Evolutionary conservation across 805 yeast species (phyloP).

Genomic region (Kodamaea leandrae): DNA sequence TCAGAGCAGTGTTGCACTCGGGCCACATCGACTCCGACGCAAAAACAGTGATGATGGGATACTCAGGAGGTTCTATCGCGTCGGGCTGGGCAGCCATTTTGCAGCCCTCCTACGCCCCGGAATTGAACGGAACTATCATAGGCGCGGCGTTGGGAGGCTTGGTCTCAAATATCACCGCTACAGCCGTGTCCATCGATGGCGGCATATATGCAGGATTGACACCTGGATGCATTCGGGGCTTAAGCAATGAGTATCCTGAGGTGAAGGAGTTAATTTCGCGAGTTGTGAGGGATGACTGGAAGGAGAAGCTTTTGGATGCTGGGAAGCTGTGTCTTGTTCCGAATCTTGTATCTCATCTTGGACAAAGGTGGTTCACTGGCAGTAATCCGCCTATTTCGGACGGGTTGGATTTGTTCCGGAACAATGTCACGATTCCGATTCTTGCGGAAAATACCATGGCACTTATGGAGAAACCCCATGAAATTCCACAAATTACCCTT

Average conservation of each 20-base stretch:
- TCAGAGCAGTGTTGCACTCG: conserved; percentile 25
- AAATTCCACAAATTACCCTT: conserved; percentile 12
- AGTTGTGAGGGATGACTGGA: conserved; percentile 3
- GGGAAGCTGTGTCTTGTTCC: conserved; percentile 6
- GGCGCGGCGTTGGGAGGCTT: conserved; percentile 41
- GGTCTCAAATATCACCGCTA: conserved; percentile 32
- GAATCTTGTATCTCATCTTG: neutral
- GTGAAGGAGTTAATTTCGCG: too few species aligned
- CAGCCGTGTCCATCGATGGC: conserved; percentile 25
- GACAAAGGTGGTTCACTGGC: conserved; percentile 14
- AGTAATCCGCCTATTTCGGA: conserved; percentile 9
- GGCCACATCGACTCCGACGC: conserved; percentile 18
- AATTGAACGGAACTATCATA: conserved; percentile 19
- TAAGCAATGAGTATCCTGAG: conserved; percentile 31
- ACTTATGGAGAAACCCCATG: conserved; percentile 4
- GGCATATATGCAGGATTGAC: conserved; percentile 29
- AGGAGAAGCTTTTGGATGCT: neutral
- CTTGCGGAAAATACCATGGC: conserved; percentile 24
- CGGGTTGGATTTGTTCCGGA: conserved; percentile 19
- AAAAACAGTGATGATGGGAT: conserved; percentile 30
- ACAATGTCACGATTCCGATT: conserved; percentile 13
- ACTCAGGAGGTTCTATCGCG: conserved; percentile 40
- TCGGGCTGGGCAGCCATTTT: conserved; percentile 39
- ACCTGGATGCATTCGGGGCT: conserved; percentile 29
- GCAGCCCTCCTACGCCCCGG: conserved; percentile 38